Percentiles rank a stretch among this genome's conserved stretches.
Conservation (phyloP, 2,329 filamentous ascomycete species). For the Botrytis tulipae region DNA sequence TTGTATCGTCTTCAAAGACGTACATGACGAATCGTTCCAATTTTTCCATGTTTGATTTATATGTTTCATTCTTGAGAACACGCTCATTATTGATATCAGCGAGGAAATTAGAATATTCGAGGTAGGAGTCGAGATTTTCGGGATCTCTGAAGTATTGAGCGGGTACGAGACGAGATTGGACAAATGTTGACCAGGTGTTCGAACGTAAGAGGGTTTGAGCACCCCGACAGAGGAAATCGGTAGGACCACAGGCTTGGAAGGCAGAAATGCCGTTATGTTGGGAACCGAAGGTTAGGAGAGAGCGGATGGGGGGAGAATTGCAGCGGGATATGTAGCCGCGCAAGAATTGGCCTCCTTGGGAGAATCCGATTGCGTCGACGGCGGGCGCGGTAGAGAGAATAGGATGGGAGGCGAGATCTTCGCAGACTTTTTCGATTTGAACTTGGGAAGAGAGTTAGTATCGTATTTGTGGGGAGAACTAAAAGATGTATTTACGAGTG, state of each 20-base stretch:
- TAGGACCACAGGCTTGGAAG: slow-evolving; percentile 69
- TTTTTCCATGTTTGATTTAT: slow-evolving; percentile 65
- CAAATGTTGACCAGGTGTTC: slow-evolving; percentile 76
- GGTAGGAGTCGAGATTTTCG: slow-evolving; percentile 66
- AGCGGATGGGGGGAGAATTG: slow-evolving; percentile 58
- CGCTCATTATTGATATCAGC: slow-evolving; percentile 98
- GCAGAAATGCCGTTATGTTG: slow-evolving; percentile 81
- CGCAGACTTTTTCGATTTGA: slow-evolving; percentile 76
- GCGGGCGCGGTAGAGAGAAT: slow-evolving; percentile 79
- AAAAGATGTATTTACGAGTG: slow-evolving; percentile 42
- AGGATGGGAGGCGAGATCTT: slow-evolving; percentile 69
- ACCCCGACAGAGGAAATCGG: slow-evolving; percentile 77
- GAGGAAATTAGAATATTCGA: slow-evolving; percentile 80
- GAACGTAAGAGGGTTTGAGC: slow-evolving; percentile 74
- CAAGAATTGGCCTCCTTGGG: slow-evolving; percentile 95
- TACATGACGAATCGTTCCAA: slow-evolving; percentile 85
- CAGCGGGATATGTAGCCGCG: slow-evolving; percentile 87
- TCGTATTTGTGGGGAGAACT: neutral
- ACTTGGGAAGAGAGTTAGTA: neutral
- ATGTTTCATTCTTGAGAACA: slow-evolving; percentile 66
- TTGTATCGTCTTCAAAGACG: slow-evolving; percentile 81
- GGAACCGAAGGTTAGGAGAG: slow-evolving; percentile 67
- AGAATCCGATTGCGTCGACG: slow-evolving; percentile 90
- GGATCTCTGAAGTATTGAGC: slow-evolving; percentile 91
- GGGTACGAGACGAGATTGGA: slow-evolving; percentile 79